Conservation (phyloP, 2,329 filamentous ascomycete species). For the Colletotrichum sp. region DNA sequence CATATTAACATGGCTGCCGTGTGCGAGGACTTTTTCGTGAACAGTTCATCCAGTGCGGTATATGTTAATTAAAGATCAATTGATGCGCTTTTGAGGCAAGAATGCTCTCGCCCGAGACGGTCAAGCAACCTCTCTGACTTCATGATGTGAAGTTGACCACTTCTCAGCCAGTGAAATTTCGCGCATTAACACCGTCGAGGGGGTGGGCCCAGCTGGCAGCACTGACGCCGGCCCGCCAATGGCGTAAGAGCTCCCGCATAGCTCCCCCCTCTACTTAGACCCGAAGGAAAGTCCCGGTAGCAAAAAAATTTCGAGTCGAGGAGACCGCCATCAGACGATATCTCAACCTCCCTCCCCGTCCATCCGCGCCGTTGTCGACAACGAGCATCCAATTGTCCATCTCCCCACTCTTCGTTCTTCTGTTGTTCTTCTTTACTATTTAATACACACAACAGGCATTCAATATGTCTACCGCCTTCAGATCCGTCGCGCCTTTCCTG, state of each 20-base stretch:
- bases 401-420: conserved; percentile 16
- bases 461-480: conserved; percentile 82
- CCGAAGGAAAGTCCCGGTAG: conserved; percentile 18
- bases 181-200: neutral
- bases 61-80: neutral
- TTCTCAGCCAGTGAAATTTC: neutral
- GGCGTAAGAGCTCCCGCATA: conserved; percentile 5
- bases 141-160: neutral
- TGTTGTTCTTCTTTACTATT: conserved; percentile 27
- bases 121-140: neutral
- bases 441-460: conserved; percentile 21
- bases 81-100: neutral
- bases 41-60: neutral
- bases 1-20: neutral
- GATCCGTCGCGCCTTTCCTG: conserved; percentile 79
- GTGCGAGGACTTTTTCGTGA: neutral
- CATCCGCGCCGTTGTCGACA: conserved; percentile 16
- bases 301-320: conserved; percentile 18
- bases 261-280: conserved; percentile 9
- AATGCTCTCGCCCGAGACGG: neutral
- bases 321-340: conserved; percentile 11
- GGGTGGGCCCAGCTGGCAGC: conserved; percentile 1
- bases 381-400: conserved; percentile 15
- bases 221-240: conserved; percentile 11
- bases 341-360: conserved; percentile 1